Evolutionary conservation across 2,329 filamentous ascomycete genomes (phyloP).

Genomic region (Botrytis aclada): DNA sequence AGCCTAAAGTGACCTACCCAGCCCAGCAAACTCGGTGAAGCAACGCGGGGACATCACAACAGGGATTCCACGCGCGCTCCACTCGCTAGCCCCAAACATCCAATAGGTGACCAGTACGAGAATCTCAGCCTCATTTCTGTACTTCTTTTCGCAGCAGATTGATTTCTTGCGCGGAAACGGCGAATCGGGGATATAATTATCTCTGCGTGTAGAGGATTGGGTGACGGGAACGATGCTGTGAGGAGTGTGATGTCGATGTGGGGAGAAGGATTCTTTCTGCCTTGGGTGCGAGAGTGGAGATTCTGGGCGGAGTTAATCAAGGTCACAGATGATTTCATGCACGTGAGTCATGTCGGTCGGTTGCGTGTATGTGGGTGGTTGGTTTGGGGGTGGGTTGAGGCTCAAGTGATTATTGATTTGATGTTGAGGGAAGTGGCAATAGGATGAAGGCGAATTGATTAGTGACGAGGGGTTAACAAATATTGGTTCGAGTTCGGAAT

Average conservation of each 20-base stretch:
- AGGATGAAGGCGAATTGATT: background rate
- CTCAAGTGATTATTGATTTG: background rate
- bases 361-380: background rate
- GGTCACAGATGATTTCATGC: background rate
- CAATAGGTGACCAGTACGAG: background rate
- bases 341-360: background rate
- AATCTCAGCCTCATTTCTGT: background rate
- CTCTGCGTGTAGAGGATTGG: background rate
- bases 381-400: background rate
- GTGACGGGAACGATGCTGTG: background rate
- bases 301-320: no score
- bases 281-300: background rate
- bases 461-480: background rate
- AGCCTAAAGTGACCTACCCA: background rate
- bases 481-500: background rate
- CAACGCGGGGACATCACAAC: background rate
- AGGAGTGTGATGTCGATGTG: background rate
- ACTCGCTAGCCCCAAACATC: background rate
- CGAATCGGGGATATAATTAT: background rate
- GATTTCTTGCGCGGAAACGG: background rate
- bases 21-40: background rate
- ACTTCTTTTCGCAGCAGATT: background rate
- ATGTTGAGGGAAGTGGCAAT: background rate
- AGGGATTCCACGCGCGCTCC: background rate
- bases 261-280: background rate